Evolutionary conservation across 805 yeast species (phyloP).

Genomic region (Yarrowia porcina): DNA sequence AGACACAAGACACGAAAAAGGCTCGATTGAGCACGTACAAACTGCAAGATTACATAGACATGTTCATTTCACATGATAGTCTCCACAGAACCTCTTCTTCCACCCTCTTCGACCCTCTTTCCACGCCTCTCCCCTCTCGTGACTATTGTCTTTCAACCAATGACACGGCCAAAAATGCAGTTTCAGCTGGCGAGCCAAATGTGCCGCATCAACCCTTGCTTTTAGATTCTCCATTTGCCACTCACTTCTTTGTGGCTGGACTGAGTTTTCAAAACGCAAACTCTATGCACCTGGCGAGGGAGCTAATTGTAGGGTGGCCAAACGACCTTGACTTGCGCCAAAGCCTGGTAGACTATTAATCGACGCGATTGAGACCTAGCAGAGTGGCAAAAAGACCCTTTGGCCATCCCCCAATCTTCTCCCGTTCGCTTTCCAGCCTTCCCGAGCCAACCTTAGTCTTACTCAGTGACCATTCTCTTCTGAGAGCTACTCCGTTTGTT

Average conservation of each 20-base stretch:
- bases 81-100: no score
- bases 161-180: constrained; percentile 13
- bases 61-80: no score
- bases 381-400: not conserved
- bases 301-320: constrained; percentile 18
- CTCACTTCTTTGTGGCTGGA: constrained; percentile 23
- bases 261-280: constrained; percentile 15
- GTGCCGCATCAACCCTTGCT: constrained; percentile 24
- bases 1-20: no score
- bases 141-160: not conserved
- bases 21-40: no score
- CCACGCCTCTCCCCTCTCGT: not conserved
- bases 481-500: not conserved
- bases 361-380: not conserved
- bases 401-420: not conserved
- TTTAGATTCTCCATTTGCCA: constrained; percentile 19
- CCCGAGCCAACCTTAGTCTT: not conserved
- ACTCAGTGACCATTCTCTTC: not conserved
- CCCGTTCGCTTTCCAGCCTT: no score
- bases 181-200: constrained; percentile 7
- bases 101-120: not conserved
- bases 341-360: not conserved
- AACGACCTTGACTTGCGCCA: constrained; percentile 14
- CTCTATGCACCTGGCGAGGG: constrained; percentile 16
- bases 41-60: no score